Conservation (phyloP, 2,329 filamentous ascomycete genomes). For the Beauveria pseudobassiana region DNA sequence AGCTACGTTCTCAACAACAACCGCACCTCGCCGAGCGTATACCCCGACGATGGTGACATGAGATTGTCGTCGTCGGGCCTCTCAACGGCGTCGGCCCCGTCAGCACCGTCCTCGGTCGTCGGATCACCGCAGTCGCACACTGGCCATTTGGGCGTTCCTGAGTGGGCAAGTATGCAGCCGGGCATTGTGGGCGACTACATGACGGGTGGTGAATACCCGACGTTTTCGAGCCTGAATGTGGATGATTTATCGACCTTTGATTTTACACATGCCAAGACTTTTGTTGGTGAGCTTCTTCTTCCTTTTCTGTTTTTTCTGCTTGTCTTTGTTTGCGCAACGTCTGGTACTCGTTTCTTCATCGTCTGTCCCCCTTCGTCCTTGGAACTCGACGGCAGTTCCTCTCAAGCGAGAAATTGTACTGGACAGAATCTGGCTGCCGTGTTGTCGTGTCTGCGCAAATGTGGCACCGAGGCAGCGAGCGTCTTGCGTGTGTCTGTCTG, state of each 20-base stretch:
- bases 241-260: constrained; percentile 45
- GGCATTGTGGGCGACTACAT: constrained; percentile 54
- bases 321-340: constrained; percentile 18
- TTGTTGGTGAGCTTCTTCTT: constrained; percentile 46
- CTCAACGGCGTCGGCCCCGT: constrained; percentile 54
- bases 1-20: constrained; percentile 38
- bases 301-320: constrained; percentile 23
- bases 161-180: constrained; percentile 58
- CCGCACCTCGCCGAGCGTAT: constrained; percentile 41
- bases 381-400: background rate
- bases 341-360: constrained; percentile 20
- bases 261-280: constrained; percentile 41
- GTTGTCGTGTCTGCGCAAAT: background rate
- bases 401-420: background rate
- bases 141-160: constrained; percentile 48
- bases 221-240: constrained; percentile 39
- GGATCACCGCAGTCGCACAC: constrained; percentile 57
- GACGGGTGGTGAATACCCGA: constrained; percentile 47
- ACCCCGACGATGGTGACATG: constrained; percentile 43
- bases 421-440: background rate
- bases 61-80: constrained; percentile 47
- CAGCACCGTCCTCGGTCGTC: constrained; percentile 58
- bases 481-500: background rate
- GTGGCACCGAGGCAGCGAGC: constrained; percentile 3
- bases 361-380: constrained; percentile 31